Evolutionary conservation across 306 rosid genomes (phyloP), one percentile per base, ranked within the genome.

Genomic region (Potentilla sterilis): DNA sequence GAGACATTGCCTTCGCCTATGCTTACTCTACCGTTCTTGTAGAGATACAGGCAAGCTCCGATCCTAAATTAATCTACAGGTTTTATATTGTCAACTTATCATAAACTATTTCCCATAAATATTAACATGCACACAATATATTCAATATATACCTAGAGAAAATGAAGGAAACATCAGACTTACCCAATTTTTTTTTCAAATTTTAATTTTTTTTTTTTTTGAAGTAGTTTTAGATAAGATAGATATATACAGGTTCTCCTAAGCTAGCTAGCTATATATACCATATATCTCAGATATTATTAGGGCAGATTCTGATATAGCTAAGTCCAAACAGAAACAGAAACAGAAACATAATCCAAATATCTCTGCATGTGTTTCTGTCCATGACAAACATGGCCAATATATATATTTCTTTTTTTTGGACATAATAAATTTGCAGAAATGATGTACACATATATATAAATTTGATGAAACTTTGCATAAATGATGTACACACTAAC

Each of bases 1-100:
- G 99, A 61, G 97, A 96, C 82, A 90, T 96, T 78, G 99, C 98
- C 3, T 96, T 96, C 8, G 99, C 99, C 71, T 96, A 96, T 69
- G 93, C 97, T 34, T 96, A 83, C 76, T 89, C 99, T 9, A 96
- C 89, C n/a, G 99, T 96, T 3, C 99, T 96, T 49, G 84, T 92
- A 10, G 99, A 96, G 84, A 96, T 96, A 21, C 99, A 96, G 98
- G 99, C 83, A 81, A 84, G 70, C 15, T 18, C 10, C 75, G 70
- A 11, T 18, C 10, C 75, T 76, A 6, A 14, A 2, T 37, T 16
- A 35, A 22, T 16, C 57, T 67, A 18, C 22, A 6, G 2, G 5
- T 16, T 18, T 18, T 22, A 55, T 16, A 37, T 37, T 37, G 40
- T 37, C 40, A 37, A 37, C 3, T 6, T 49, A 13, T 46, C 6